A percentile compares a stretch with the other conserved stretches of the same genome.
Conservation (phyloP, 495 filamentous ascomycete species). For the Annulohypoxylon stygium region DNA sequence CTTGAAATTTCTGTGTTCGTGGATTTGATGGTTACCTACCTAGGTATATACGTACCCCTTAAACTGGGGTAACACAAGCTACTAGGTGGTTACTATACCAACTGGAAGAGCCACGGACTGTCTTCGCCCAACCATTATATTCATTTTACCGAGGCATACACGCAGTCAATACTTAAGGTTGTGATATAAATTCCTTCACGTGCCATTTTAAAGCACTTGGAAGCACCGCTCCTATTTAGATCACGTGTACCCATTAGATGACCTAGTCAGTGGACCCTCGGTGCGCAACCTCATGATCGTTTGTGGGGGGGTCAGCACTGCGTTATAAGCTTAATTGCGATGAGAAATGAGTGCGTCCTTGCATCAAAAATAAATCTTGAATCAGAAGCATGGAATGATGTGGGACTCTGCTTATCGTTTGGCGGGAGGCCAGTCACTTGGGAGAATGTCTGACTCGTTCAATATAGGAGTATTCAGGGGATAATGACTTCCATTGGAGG, state of each 20-base stretch:
- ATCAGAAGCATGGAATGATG: neutral
- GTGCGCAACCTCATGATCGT: too few relatives aligned
- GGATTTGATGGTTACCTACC: too few relatives aligned
- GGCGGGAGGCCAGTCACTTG: slow-evolving; percentile 2
- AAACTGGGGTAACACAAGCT: too few relatives aligned
- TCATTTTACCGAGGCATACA: too few relatives aligned
- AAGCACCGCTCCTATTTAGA: neutral
- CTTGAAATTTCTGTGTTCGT: too few relatives aligned
- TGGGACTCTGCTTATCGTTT: slow-evolving; percentile 1
- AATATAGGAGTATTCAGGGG: neutral
- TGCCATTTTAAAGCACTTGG: too few relatives aligned
- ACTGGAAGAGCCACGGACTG: too few relatives aligned
- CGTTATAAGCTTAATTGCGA: neutral
- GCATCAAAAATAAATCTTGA: neutral
- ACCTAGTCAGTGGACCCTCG: neutral
- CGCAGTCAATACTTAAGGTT: too few relatives aligned
- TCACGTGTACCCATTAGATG: neutral
- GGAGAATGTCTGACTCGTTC: neutral
- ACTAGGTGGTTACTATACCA: too few relatives aligned
- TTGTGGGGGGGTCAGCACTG: too few relatives aligned
- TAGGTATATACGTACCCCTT: too few relatives aligned
- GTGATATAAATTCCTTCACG: neutral
- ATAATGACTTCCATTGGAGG: neutral
- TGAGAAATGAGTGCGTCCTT: neutral
- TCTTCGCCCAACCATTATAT: too few relatives aligned